Conservation (phyloP, 2,329 filamentous ascomycete genomes). For the Calonectria honghensis region DNA sequence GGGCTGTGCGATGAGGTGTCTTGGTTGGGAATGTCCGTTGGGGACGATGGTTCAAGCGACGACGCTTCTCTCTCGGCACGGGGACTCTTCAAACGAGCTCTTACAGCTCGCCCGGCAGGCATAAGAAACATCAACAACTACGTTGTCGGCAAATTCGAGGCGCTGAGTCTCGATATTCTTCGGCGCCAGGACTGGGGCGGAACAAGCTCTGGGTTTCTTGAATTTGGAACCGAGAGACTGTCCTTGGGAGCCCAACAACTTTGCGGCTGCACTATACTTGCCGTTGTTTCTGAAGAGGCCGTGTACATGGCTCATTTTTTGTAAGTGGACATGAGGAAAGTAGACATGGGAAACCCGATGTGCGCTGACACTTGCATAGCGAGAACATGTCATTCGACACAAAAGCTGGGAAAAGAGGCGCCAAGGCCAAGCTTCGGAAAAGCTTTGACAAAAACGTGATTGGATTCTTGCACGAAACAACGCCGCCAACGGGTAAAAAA, state of each 20-base stretch:
- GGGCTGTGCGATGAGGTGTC: not conserved
- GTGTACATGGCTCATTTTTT: conserved; percentile 18
- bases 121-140: not conserved
- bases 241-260: not conserved
- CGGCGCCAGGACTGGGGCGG: not conserved
- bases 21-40: not conserved
- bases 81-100: not conserved
- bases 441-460: not conserved
- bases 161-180: not conserved
- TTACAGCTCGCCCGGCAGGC: not conserved
- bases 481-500: not conserved
- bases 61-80: not conserved
- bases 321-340: not conserved
- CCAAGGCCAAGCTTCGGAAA: too few relatives aligned
- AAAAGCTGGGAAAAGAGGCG: too few relatives aligned
- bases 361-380: not conserved
- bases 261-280: conserved; percentile 9
- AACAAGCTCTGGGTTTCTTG: not conserved
- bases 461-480: not conserved
- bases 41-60: not conserved
- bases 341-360: not conserved
- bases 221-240: not conserved
- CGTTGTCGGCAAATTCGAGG: not conserved
- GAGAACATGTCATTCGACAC: not conserved
- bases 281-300: conserved; percentile 9